phyloP scores from a whole-genome alignment of 176 grass and related monocot species.

The Avena atlantica region DNA sequence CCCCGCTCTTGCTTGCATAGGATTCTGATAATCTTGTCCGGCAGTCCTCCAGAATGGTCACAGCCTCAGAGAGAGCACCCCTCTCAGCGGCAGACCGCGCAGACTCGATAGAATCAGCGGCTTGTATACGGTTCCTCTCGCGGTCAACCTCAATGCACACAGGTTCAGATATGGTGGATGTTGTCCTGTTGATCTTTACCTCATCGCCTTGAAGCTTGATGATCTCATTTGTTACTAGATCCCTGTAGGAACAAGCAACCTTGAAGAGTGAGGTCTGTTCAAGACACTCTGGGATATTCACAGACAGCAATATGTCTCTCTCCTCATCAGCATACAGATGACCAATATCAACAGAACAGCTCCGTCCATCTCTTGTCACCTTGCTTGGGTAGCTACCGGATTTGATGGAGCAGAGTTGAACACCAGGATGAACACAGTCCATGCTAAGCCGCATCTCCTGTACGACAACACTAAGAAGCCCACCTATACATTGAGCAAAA shows the following conservation, averaged over 20 bases:
- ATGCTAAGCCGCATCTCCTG: slow-evolving; percentile 67
- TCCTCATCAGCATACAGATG: slow-evolving; percentile 95
- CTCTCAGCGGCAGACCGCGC: slow-evolving; percentile 73
- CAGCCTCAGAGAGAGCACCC: slow-evolving; percentile 70
- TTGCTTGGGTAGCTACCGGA: slow-evolving; percentile 78
- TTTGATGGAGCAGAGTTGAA: slow-evolving; percentile 73
- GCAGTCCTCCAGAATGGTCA: slow-evolving; percentile 71
- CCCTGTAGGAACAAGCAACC: slow-evolving; percentile 72
- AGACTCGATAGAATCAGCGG: slow-evolving; percentile 65
- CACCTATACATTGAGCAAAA: slow-evolving; percentile 96
- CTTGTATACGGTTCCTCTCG: slow-evolving; percentile 74
- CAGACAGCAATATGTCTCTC: slow-evolving; percentile 73
- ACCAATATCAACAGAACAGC: slow-evolving; percentile 67
- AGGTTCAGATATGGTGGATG: slow-evolving; percentile 25
- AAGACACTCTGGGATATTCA: slow-evolving; percentile 55
- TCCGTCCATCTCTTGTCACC: slow-evolving; percentile 64
- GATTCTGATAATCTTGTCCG: slow-evolving; percentile 56
- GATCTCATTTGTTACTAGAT: slow-evolving; percentile 69
- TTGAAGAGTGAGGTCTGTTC: slow-evolving; percentile 60
- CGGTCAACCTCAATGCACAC: slow-evolving; percentile 83
- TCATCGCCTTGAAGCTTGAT: slow-evolving; percentile 57
- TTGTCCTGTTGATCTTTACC: slow-evolving; percentile 67
- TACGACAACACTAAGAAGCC: slow-evolving; percentile 86
- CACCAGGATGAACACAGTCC: slow-evolving; percentile 66
- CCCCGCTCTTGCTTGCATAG: slow-evolving; percentile 62